Base-by-base conservation (phyloP, 306 rosid species). In the Aeschynomene evenia region DNA sequence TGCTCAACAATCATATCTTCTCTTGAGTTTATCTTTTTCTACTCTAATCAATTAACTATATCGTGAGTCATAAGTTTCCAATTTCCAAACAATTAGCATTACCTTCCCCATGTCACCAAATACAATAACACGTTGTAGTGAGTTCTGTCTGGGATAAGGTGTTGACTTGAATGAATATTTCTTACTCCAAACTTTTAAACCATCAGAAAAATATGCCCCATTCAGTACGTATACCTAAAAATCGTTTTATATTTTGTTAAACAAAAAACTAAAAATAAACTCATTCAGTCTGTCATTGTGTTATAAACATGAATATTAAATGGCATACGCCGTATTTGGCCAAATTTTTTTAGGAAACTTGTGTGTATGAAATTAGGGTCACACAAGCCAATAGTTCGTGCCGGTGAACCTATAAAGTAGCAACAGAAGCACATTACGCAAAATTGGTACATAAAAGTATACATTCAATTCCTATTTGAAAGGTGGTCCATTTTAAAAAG, bases 61-160 rank as follows among this genome's bases (percentile, higher is more conserved):
- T n/a, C n/a, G n/a, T n/a, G n/a, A n/a, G n/a, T n/a, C n/a, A n/a
- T n/a, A n/a, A n/a, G n/a, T n/a, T n/a, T n/a, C n/a, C n/a, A n/a
- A 19, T 31, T 51, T 55, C 0, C 13, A 66, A 64, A 40, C 33
- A 31, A 37, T 45, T 46, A 43, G 73, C 20, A 33, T 80, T 84
- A 93, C 96, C 97, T 93, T 90, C 53, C 97, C 97, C 97, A 94
- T 88, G 80, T 94, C 96, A 14, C 99, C 97, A 74, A 87, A 94
- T 37, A 94, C 72, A 73, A 91, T 22, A 34, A 94, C 83, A 51
- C 87, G 95, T 70, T 94, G 99, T 67, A 89, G 73, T 15, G 99
- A 87, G 79, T 86, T 76, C 66, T 91, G 95, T 62, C 96, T 91
- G 22, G 96, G 99, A 77, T 81, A 85, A 29, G 99, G 99, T 6